Conservation (phyloP, 225 moss, liverwort and hornwort genomes). For the Neckera pumila region DNA sequence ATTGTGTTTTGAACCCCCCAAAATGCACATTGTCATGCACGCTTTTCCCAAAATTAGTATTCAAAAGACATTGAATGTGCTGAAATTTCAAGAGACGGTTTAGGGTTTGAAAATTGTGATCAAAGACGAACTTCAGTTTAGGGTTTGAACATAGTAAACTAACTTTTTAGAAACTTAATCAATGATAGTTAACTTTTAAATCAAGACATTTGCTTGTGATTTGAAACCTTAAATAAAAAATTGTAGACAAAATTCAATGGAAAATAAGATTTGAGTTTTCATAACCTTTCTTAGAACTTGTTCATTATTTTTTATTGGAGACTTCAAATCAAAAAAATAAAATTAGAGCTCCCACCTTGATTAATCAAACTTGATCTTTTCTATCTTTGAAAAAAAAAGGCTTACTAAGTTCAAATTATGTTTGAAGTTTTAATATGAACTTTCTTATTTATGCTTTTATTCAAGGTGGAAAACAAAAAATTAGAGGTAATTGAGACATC, state of each 20-base stretch:
- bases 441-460: background rate
- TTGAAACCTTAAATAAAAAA: background rate
- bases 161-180: background rate
- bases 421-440: background rate
- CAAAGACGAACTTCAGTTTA: background rate
- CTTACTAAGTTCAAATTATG: background rate
- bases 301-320: background rate
- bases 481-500: no score
- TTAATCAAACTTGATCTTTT: background rate
- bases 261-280: background rate
- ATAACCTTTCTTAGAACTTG: background rate
- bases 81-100: background rate
- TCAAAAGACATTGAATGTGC: background rate
- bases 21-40: background rate
- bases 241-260: background rate
- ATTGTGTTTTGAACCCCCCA: background rate
- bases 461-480: fast-evolving
- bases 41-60: background rate
- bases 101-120: background rate
- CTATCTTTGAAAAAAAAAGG: background rate
- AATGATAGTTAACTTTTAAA: background rate
- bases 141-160: background rate
- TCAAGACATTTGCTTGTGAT: background rate
- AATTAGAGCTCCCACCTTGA: background rate
- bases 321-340: background rate